These are phyloP conservation scores for Dissophora ornata DNA, from an alignment of 192 early-diverging fungal species.

Conservation along the genomic window DNA sequence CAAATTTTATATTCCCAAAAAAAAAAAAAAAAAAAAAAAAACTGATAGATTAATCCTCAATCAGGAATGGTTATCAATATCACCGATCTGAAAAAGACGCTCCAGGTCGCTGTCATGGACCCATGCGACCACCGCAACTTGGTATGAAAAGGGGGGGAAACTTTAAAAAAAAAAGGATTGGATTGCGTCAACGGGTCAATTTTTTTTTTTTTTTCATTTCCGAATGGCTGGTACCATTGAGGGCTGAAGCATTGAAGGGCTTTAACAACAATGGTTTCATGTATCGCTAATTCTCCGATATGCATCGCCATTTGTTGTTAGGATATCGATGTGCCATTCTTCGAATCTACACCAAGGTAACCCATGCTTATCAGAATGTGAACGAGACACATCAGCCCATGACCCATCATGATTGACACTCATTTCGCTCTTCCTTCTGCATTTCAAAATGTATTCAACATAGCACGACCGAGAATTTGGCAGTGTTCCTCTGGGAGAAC, in stretches of 20 bases:
- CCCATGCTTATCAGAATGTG: too few relatives aligned
- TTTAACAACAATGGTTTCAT: background rate
- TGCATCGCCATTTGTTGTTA: constrained; percentile 43
- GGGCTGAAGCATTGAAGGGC: background rate
- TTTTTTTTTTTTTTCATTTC: too few relatives aligned
- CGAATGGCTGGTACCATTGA: too few relatives aligned
- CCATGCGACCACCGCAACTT: constrained; percentile 89
- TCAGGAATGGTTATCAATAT: constrained; percentile 94
- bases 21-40: too few relatives aligned
- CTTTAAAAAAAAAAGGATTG: too few relatives aligned
- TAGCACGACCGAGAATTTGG: constrained; percentile 93
- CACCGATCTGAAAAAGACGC: constrained; percentile 80
- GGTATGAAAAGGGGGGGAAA: constrained; percentile 55
- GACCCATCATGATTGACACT: too few relatives aligned
- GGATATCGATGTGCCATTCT: constrained; percentile 87
- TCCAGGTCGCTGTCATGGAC: constrained; percentile 79
- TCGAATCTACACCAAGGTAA: constrained; percentile 71
- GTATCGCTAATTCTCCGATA: too few relatives aligned
- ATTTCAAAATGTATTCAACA: background rate
- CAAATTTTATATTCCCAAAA: constrained; percentile 18
- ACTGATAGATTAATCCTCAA: constrained; percentile 68
- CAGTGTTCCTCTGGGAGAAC: constrained; percentile 84
- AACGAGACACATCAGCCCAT: too few relatives aligned
- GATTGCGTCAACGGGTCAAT: background rate
- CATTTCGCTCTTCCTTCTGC: too few relatives aligned